A percentile compares a stretch with the other conserved stretches of the same genome.
Conservation (phyloP, 2,329 filamentous ascomycete genomes). For the Fusarium sp. region DNA sequence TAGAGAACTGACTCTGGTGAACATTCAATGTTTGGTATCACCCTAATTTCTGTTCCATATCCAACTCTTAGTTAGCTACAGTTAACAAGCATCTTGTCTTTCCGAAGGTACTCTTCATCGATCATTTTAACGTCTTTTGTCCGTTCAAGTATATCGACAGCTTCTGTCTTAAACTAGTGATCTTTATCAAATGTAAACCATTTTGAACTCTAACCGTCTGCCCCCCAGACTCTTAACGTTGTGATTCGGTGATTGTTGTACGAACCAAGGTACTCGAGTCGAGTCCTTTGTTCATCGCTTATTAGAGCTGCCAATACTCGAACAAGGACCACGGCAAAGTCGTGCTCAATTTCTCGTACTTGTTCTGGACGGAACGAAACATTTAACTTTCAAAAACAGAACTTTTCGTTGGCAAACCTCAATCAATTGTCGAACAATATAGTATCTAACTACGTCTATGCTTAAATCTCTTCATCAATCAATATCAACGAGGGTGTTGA, state of each 20-base stretch:
- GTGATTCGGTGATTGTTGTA: background rate
- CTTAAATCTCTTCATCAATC: background rate
- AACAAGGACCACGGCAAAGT: background rate
- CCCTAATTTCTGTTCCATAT: background rate
- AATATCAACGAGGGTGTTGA: background rate
- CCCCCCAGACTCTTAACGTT: background rate
- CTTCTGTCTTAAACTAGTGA: background rate
- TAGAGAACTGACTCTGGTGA: background rate
- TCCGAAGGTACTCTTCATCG: no score
- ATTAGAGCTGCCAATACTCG: background rate
- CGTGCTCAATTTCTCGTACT: background rate
- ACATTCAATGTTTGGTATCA: background rate
- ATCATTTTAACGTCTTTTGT: background rate
- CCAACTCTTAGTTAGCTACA: background rate
- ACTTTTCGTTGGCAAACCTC: background rate
- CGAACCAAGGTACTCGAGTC: background rate
- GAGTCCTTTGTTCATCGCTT: background rate
- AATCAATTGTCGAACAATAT: background rate
- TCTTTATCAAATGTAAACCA: background rate
- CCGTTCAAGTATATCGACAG: background rate
- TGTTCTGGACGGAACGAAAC: background rate
- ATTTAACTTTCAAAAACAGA: background rate
- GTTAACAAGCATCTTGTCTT: background rate
- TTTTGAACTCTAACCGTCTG: no score
- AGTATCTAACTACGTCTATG: background rate